Conservation (phyloP, 2,329 filamentous ascomycete genomes). For the Penicillium sp. region DNA sequence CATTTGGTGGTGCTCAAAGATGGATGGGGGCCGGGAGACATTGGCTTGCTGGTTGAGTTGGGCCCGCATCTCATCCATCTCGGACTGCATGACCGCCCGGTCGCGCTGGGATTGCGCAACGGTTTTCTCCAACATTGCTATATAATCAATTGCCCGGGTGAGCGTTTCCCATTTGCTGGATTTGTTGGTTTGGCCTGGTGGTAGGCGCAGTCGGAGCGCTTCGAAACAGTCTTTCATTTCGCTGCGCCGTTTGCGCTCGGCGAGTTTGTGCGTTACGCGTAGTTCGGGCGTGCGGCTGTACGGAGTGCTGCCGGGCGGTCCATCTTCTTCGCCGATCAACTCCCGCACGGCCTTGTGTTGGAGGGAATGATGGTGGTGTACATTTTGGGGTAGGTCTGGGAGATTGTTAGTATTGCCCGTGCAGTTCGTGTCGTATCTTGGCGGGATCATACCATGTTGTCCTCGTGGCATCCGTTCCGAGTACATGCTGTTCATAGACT, state of each 20-base stretch:
- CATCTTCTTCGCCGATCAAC: slow-evolving; percentile 47
- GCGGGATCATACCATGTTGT: slow-evolving; percentile 44
- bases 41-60: slow-evolving; percentile 40
- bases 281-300: slow-evolving; percentile 52
- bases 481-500: slow-evolving; percentile 49
- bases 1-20: slow-evolving; percentile 40
- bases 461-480: slow-evolving; percentile 48
- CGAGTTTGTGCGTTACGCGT: slow-evolving; percentile 50
- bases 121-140: slow-evolving; percentile 44
- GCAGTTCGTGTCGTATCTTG: background rate
- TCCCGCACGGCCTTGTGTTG: slow-evolving; percentile 50
- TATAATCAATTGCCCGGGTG: slow-evolving; percentile 50
- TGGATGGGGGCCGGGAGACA: slow-evolving; percentile 30
- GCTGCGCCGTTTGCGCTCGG: slow-evolving; percentile 51
- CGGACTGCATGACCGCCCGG: slow-evolving; percentile 34
- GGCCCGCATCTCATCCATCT: slow-evolving; percentile 40
- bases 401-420: slow-evolving; percentile 7
- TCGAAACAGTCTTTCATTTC: slow-evolving; percentile 55
- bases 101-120: slow-evolving; percentile 40
- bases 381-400: slow-evolving; percentile 47
- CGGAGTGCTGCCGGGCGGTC: slow-evolving; percentile 42
- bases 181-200: slow-evolving; percentile 49
- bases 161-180: slow-evolving; percentile 54
- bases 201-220: slow-evolving; percentile 44
- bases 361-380: slow-evolving; percentile 49